These are phyloP conservation scores for Fusarium decemcellulare DNA, from an alignment of 2,329 filamentous ascomycete species.

Conservation along the genomic window DNA sequence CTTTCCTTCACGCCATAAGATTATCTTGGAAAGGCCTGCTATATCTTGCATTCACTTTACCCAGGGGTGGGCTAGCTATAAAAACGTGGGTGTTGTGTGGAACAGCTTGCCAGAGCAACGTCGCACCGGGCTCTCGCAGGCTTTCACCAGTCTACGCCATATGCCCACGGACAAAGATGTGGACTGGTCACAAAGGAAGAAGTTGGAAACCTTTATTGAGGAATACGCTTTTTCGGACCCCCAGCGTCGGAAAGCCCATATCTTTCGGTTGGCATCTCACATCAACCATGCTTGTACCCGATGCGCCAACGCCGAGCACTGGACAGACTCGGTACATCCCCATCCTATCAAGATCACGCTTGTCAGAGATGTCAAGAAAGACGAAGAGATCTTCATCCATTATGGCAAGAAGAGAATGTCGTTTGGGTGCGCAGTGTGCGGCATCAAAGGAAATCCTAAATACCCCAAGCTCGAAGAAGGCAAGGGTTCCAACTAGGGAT, in stretches of 20 bases:
- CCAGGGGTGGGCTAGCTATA: slow-evolving; percentile 6
- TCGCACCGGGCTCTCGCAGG: slow-evolving; percentile 1
- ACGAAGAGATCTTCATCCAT: slow-evolving; percentile 55
- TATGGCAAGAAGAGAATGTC: slow-evolving; percentile 49
- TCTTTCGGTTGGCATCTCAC: slow-evolving; percentile 40
- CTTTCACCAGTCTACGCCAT: slow-evolving; percentile 28
- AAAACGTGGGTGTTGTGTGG: slow-evolving; percentile 32
- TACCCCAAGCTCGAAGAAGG: not conserved
- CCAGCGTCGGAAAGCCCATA: slow-evolving; percentile 7
- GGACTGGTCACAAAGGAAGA: slow-evolving; percentile 7
- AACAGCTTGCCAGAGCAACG: not conserved
- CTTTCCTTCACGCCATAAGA: slow-evolving; percentile 11
- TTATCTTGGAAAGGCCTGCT: slow-evolving; percentile 39
- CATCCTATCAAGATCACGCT: slow-evolving; percentile 39
- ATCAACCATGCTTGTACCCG: slow-evolving; percentile 53
- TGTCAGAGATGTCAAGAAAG: slow-evolving; percentile 35
- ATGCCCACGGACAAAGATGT: slow-evolving; percentile 13
- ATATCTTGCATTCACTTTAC: slow-evolving; percentile 33
- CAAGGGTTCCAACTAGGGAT: not conserved
- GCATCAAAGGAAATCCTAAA: not conserved
- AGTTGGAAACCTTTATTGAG: slow-evolving; percentile 39
- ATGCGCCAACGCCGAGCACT: slow-evolving; percentile 47
- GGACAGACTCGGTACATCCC: slow-evolving; percentile 12
- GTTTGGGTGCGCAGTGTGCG: slow-evolving; percentile 47
- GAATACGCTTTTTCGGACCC: slow-evolving; percentile 46